Evolutionary conservation across 2,329 filamentous ascomycete species (phyloP).

Genomic region (Fusarium setosum): DNA sequence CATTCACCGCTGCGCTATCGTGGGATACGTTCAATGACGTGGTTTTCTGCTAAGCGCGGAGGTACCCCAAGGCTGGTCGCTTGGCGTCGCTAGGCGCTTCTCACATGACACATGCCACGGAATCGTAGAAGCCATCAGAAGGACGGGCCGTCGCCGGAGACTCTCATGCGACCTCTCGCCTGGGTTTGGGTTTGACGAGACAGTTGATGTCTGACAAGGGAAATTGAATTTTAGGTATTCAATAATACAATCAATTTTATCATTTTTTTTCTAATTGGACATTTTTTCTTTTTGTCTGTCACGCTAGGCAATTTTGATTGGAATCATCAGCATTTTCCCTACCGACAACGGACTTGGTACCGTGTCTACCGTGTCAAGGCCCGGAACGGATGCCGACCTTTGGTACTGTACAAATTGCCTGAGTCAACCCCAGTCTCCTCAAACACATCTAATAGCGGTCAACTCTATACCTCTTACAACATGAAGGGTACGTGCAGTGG

Average conservation of each 20-base stretch:
- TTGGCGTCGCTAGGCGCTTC: constrained; percentile 15
- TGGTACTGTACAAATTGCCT: constrained; percentile 9
- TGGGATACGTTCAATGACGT: constrained; percentile 26
- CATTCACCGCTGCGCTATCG: background rate
- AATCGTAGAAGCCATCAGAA: constrained; percentile 9
- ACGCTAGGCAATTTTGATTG: background rate
- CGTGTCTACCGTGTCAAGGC: no score
- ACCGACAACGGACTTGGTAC: background rate
- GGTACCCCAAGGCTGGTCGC: constrained; percentile 22
- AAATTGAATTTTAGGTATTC: background rate
- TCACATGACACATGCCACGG: constrained; percentile 38
- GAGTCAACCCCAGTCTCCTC: background rate
- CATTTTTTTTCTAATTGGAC: background rate
- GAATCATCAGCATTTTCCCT: background rate
- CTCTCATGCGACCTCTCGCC: background rate
- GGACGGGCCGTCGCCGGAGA: background rate
- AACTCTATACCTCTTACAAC: background rate
- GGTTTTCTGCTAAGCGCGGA: constrained; percentile 25
- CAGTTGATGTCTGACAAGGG: background rate
- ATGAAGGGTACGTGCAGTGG: constrained; percentile 40
- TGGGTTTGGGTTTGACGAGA: background rate
- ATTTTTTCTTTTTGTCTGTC: no score
- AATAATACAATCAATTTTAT: background rate
- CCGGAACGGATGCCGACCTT: constrained; percentile 33
- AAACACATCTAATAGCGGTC: constrained; percentile 1